Percentiles rank a stretch among this genome's conserved stretches.
phyloP scores from a whole-genome alignment of 2,329 filamentous ascomycete genomes.

The Fusarium penzigii region DNA sequence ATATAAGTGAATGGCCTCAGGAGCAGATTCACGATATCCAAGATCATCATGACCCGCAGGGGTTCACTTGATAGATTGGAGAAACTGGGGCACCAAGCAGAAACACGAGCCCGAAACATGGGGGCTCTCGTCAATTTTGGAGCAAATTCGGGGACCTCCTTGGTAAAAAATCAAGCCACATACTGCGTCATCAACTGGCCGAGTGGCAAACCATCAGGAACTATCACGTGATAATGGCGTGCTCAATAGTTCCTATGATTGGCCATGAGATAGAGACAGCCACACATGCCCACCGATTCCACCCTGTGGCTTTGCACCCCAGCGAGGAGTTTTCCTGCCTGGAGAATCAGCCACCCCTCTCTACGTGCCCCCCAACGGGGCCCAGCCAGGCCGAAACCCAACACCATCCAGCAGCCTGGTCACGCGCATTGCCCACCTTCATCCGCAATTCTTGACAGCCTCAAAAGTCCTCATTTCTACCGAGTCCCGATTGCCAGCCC shows the following conservation, averaged over 20 bases:
- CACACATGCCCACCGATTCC: constrained; percentile 10
- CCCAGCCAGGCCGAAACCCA: constrained; percentile 29
- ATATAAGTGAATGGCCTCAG: no score
- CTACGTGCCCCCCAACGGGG: constrained; percentile 16
- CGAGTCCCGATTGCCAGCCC: constrained; percentile 22
- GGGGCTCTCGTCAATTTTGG: constrained; percentile 14
- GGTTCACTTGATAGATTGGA: constrained; percentile 11
- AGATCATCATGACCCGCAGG: constrained; percentile 3
- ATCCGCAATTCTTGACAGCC: constrained; percentile 34
- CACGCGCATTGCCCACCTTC: constrained; percentile 41
- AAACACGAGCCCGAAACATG: constrained; percentile 1
- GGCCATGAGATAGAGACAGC: constrained; percentile 20
- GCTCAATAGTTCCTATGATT: constrained; percentile 9
- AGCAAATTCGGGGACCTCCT: constrained; percentile 10
- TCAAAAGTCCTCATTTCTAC: constrained; percentile 32
- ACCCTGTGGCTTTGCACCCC: constrained; percentile 19
- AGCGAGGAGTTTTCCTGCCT: constrained; percentile 10
- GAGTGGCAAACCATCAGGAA: constrained; percentile 18
- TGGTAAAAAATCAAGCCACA: constrained; percentile 22
- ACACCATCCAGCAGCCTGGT: constrained; percentile 37
- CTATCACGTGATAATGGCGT: constrained; percentile 11
- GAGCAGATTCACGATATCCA: neutral
- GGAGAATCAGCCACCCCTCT: constrained; percentile 18
- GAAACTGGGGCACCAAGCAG: constrained; percentile 18
- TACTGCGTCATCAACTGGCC: constrained; percentile 7